Base-by-base conservation (phyloP, 768 basidiomycete genomes). In the Gloeostereum incarnatum region DNA sequence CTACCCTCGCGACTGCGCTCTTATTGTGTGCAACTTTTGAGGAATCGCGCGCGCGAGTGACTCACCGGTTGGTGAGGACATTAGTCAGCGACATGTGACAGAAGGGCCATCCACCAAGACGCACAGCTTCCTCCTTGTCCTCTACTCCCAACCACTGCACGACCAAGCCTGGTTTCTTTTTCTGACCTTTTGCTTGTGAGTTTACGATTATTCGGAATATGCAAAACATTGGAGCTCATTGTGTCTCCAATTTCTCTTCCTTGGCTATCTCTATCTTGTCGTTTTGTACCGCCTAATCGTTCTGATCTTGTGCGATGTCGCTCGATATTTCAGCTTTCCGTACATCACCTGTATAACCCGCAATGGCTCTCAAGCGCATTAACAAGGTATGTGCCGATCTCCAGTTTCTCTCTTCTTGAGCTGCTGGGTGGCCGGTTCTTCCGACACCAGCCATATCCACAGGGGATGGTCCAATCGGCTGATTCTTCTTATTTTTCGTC, bases 361-460 rank as follows among this genome's bases (percentile, higher is more conserved):
- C 51, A 52, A 97, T 97, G 94, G 92, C 94, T 56, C 75, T 96
- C 50, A 96, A 94, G 75, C 94, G 94, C 75, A 98, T 98, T 71
- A 94, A 94, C 84, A 98, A 96, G 86, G 92, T 89, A n/a, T n/a
- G n/a, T n/a, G n/a, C n/a, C n/a, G 45, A 30, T 55, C 45, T 41
- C 36, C 43, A 27, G 24, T 13, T 30, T 13, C 18, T 31, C 42
- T 31, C 31, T 22, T 22, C 36, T 32, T 25, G 29, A 41, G 41
- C 36, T 40, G 24, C 41, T n/a, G n/a, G n/a, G n/a, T n/a, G n/a
- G n/a, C n/a, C n/a, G n/a, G n/a, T n/a, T n/a, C n/a, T n/a, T n/a
- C n/a, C n/a, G n/a, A n/a, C n/a, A n/a, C n/a, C n/a, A n/a, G n/a
- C n/a, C n/a, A n/a, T n/a, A n/a, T n/a, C n/a, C n/a, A n/a, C n/a